phyloP scores from a whole-genome alignment of 2,329 filamentous ascomycete genomes.

The Colletotrichum caudatum region DNA sequence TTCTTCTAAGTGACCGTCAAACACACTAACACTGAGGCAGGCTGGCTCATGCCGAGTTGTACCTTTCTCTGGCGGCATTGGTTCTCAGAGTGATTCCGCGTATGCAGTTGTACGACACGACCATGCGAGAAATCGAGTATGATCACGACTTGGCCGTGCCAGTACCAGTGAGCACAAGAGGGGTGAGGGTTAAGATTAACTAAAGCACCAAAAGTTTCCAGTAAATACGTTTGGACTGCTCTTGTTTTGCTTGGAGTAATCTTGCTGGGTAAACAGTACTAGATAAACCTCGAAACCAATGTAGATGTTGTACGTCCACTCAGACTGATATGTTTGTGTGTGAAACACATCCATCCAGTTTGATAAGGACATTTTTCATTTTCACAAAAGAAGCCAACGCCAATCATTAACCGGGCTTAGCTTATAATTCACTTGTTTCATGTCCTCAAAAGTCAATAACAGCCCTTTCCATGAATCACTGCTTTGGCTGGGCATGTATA shows the following conservation, averaged over 20 bases:
- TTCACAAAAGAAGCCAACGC: too few relatives aligned
- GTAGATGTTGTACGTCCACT: background rate
- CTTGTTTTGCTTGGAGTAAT: background rate
- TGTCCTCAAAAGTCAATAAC: background rate
- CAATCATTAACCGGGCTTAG: too few relatives aligned
- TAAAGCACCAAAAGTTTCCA: background rate
- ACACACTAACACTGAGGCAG: constrained; percentile 35
- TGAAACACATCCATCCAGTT: too few relatives aligned
- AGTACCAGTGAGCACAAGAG: constrained; percentile 40
- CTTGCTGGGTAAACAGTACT: background rate
- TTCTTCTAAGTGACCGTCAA: background rate
- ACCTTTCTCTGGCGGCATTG: constrained; percentile 45
- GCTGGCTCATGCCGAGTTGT: constrained; percentile 48
- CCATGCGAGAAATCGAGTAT: constrained; percentile 46
- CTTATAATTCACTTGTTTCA: background rate
- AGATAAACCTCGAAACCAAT: too few relatives aligned
- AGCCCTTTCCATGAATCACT: background rate
- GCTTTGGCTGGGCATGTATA: background rate
- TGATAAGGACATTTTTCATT: too few relatives aligned
- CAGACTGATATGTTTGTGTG: too few relatives aligned
- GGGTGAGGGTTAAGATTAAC: constrained; percentile 34
- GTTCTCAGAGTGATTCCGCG: constrained; percentile 47
- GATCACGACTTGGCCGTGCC: constrained; percentile 46
- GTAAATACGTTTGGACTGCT: too few relatives aligned
- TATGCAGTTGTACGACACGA: constrained; percentile 48